Percentiles rank a stretch among this genome's conserved stretches.
phyloP scores from a whole-genome alignment of 2,329 filamentous ascomycete genomes.

The Chrysoporthe austroafricana region DNA sequence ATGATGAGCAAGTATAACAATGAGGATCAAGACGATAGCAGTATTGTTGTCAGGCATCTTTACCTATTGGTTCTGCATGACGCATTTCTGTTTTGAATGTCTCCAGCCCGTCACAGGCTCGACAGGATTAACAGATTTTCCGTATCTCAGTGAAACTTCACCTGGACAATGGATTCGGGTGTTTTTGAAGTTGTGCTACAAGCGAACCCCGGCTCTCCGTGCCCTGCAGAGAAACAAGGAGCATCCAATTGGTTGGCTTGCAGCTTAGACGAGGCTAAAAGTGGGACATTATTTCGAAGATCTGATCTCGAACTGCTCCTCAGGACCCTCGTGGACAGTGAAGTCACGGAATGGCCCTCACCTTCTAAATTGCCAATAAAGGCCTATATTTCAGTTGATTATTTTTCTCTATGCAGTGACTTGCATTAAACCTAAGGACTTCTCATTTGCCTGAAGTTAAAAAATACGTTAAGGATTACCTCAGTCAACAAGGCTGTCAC shows the following conservation, averaged over 20 bases:
- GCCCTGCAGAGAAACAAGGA: no score
- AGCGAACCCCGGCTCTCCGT: no score
- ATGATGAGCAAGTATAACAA: background rate
- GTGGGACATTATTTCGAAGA: background rate
- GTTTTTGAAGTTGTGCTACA: background rate
- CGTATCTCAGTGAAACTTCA: no score
- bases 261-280: conserved; percentile 7
- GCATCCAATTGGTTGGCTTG: background rate
- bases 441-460: no score
- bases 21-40: background rate
- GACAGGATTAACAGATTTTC: background rate
- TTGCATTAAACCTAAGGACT: no score
- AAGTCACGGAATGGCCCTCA: no score
- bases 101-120: background rate
- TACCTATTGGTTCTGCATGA: background rate
- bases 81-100: background rate
- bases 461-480: no score
- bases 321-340: no score
- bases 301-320: no score
- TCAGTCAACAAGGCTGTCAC: background rate
- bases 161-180: background rate
- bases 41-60: background rate
- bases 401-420: no score
- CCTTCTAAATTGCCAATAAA: no score
- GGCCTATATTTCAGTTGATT: no score